phyloP scores from a whole-genome alignment of 2,329 filamentous ascomycete genomes.

The Sporothrix pseudoabietina region DNA sequence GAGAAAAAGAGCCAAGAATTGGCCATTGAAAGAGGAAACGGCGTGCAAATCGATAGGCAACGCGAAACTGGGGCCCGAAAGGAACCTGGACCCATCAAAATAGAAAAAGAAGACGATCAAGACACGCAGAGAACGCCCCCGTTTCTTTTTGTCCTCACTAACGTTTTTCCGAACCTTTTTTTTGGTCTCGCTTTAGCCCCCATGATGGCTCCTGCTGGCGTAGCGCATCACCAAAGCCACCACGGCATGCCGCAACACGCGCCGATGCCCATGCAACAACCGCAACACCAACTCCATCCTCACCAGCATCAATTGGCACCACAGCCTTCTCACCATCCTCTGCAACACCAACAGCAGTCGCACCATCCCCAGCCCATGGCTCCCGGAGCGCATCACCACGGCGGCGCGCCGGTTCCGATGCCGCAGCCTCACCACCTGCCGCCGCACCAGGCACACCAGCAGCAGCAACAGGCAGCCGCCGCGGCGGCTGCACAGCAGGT shows the following conservation, averaged over 20 bases:
- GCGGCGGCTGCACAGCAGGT: slow-evolving; percentile 55
- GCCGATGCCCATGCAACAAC: slow-evolving; percentile 29
- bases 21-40: background rate
- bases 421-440: slow-evolving; percentile 25
- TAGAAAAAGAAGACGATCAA: background rate
- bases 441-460: slow-evolving; percentile 48
- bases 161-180: slow-evolving; percentile 25
- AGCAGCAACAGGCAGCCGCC: slow-evolving; percentile 43
- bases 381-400: slow-evolving; percentile 26
- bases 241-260: slow-evolving; percentile 30
- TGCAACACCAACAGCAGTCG: slow-evolving; percentile 15
- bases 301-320: slow-evolving; percentile 15
- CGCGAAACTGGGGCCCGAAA: slow-evolving; percentile 14
- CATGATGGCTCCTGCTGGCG: slow-evolving; percentile 32
- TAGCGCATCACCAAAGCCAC: slow-evolving; percentile 31
- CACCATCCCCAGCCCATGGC: slow-evolving; percentile 29
- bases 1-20: background rate
- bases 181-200: slow-evolving; percentile 15
- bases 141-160: slow-evolving; percentile 17
- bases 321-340: slow-evolving; percentile 17
- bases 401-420: slow-evolving; percentile 26
- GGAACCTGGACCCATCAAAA: slow-evolving; percentile 5
- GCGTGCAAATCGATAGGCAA: slow-evolving; percentile 10
- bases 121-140: background rate
- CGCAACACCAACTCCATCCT: slow-evolving; percentile 24